A percentile compares a stretch with the other conserved stretches of the same genome.
Evolutionary conservation across 768 basidiomycete species (phyloP).

Genomic region (Hydnum rufescens): DNA sequence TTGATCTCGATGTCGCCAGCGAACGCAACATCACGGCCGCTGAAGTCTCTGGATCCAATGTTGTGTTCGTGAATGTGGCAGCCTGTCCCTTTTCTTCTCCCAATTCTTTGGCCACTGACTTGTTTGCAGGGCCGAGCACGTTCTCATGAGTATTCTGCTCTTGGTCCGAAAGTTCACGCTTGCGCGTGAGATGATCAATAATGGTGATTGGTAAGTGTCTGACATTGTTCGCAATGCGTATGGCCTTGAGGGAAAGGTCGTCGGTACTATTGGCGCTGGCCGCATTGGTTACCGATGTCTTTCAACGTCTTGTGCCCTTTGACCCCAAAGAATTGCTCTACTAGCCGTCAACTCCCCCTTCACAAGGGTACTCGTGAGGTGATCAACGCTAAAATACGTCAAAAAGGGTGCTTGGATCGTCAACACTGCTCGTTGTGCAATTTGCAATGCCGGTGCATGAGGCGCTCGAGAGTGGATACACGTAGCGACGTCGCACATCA

Average conservation of each 20-base stretch:
- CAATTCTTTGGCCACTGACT: background rate
- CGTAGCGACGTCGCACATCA: too few relatives aligned
- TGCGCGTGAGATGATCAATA: slow-evolving; percentile 77
- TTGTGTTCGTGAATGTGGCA: slow-evolving; percentile 40
- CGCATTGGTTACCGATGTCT: too few relatives aligned
- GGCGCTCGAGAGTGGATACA: slow-evolving; percentile 56
- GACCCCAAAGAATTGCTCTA: slow-evolving; percentile 80
- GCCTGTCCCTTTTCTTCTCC: background rate
- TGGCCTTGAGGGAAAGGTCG: slow-evolving; percentile 79
- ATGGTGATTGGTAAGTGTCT: slow-evolving; percentile 76
- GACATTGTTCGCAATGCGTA: slow-evolving; percentile 64
- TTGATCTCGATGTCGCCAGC: slow-evolving; percentile 77
- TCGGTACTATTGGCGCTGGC: slow-evolving; percentile 68
- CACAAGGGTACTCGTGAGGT: slow-evolving; percentile 71
- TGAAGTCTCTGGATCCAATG: slow-evolving; percentile 79
- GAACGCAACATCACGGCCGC: slow-evolving; percentile 61
- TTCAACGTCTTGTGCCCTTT: slow-evolving; percentile 63
- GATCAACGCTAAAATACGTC: slow-evolving; percentile 70
- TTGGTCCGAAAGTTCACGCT: slow-evolving; percentile 81
- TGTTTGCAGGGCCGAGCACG: slow-evolving; percentile 45
- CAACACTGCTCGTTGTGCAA: slow-evolving; percentile 85
- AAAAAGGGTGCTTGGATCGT: slow-evolving; percentile 86
- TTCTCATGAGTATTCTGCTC: slow-evolving; percentile 74
- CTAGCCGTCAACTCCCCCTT: slow-evolving; percentile 78
- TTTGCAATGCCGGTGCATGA: slow-evolving; percentile 62